phyloP scores from a whole-genome alignment of 306 rosid species.

The Rosa lucieae region DNA sequence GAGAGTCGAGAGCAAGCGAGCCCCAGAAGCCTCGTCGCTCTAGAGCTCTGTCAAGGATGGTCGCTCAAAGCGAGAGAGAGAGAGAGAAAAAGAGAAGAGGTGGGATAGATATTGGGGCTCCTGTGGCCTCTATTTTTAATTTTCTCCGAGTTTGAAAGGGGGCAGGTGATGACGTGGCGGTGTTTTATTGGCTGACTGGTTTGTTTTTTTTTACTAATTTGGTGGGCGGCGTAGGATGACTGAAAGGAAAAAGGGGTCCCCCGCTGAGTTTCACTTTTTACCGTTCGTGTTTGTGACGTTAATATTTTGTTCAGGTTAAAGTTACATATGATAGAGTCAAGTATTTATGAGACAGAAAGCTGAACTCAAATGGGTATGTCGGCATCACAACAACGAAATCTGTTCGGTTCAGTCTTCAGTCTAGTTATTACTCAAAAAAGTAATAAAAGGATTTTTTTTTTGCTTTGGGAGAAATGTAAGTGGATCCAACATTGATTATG shows the following conservation, averaged over 20 bases:
- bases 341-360: neutral
- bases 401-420: too few relatives aligned
- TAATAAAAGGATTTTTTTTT: too few relatives aligned
- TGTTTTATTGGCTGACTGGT: neutral
- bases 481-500: too few relatives aligned
- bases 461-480: too few relatives aligned
- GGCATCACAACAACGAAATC: too few relatives aligned
- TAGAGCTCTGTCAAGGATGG: neutral
- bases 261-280: neutral
- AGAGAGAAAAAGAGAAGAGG: neutral
- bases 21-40: slow-evolving; percentile 14
- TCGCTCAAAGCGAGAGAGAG: neutral
- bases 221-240: slow-evolving; percentile 5
- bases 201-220: neutral
- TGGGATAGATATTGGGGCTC: neutral
- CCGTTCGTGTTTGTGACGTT: neutral
- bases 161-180: neutral
- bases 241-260: neutral
- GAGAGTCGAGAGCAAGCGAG: slow-evolving; percentile 15
- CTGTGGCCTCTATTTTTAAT: neutral
- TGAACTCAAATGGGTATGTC: neutral
- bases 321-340: too few relatives aligned
- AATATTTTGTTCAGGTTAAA: neutral
- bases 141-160: neutral
- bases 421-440: too few relatives aligned